Percentiles rank a stretch among this genome's conserved stretches.
Evolutionary conservation across 768 basidiomycete species (phyloP).

Genomic region (Lactarius hengduanensis): DNA sequence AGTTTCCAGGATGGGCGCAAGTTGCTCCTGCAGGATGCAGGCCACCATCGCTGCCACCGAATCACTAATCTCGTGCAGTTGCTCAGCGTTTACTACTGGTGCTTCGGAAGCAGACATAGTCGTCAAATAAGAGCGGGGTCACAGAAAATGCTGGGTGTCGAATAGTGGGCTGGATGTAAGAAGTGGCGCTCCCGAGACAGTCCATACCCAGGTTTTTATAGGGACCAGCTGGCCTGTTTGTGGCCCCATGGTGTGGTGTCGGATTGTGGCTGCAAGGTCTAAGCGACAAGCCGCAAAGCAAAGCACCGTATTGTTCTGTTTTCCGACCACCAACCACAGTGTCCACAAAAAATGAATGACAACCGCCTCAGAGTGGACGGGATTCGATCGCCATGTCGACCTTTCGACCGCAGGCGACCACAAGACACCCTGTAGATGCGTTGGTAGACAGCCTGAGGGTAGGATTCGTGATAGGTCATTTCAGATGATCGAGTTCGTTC

Average conservation of each 20-base stretch:
- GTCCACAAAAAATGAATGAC: neutral
- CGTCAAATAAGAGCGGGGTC: neutral
- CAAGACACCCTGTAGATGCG: too few relatives aligned
- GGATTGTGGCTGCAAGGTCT: neutral
- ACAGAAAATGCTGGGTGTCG: neutral
- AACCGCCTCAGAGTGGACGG: too few relatives aligned
- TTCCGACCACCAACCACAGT: neutral
- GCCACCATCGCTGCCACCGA: slow-evolving; percentile 1
- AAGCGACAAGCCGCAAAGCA: neutral
- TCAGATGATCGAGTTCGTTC: too few relatives aligned
- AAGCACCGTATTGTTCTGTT: neutral
- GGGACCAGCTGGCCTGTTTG: neutral
- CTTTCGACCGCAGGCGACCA: too few relatives aligned
- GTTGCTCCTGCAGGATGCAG: slow-evolving; percentile 17
- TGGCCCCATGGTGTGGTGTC: neutral
- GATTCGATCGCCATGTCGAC: too few relatives aligned
- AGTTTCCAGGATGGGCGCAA: slow-evolving; percentile 16
- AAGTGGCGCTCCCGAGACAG: neutral
- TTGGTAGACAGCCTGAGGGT: too few relatives aligned
- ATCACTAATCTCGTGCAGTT: slow-evolving; percentile 7
- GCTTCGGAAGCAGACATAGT: slow-evolving; percentile 5
- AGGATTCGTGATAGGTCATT: too few relatives aligned
- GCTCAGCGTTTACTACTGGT: neutral
- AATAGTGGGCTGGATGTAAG: neutral
- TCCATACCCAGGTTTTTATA: neutral